Percentiles rank a stretch among this genome's conserved stretches.
These are phyloP conservation scores for Hypomyces perniciosus DNA, from an alignment of 2,329 filamentous ascomycete species.

Conservation along the genomic window DNA sequence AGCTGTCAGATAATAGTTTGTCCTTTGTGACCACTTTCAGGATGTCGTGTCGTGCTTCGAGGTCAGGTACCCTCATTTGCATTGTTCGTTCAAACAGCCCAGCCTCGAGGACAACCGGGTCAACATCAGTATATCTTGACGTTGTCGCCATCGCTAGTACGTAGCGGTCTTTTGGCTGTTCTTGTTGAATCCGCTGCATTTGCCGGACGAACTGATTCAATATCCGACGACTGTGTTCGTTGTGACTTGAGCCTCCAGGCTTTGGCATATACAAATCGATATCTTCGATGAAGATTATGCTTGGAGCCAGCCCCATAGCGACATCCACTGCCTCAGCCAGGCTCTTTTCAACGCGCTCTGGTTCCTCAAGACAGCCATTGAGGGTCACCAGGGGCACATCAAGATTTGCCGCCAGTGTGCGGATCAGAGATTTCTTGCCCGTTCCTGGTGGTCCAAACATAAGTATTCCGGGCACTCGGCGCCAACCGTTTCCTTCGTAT, in stretches of 20 bases:
- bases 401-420: constrained; percentile 65
- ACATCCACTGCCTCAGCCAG: constrained; percentile 55
- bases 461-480: constrained; percentile 51
- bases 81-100: constrained; percentile 80
- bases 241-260: constrained; percentile 66
- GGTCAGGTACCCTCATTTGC: constrained; percentile 80
- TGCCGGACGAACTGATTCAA: constrained; percentile 77
- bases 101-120: constrained; percentile 67
- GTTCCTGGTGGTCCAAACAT: constrained; percentile 75
- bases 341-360: constrained; percentile 34
- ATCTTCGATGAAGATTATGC: constrained; percentile 85
- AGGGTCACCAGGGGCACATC: constrained; percentile 66
- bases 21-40: constrained; percentile 65
- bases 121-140: constrained; percentile 78
- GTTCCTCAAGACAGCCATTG: constrained; percentile 30
- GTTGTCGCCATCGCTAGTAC: constrained; percentile 90
- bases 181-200: constrained; percentile 73
- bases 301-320: constrained; percentile 78
- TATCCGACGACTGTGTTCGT: constrained; percentile 85
- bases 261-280: constrained; percentile 83
- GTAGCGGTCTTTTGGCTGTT: constrained; percentile 63
- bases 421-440: constrained; percentile 73
- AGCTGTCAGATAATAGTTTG: constrained; percentile 57
- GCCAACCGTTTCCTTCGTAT: constrained; percentile 14
- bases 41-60: constrained; percentile 71